Percentiles rank a stretch among this genome's conserved stretches.
Evolutionary conservation across 1,139 yeast species (phyloP).

Genomic region (Yamadazyma taylorii): DNA sequence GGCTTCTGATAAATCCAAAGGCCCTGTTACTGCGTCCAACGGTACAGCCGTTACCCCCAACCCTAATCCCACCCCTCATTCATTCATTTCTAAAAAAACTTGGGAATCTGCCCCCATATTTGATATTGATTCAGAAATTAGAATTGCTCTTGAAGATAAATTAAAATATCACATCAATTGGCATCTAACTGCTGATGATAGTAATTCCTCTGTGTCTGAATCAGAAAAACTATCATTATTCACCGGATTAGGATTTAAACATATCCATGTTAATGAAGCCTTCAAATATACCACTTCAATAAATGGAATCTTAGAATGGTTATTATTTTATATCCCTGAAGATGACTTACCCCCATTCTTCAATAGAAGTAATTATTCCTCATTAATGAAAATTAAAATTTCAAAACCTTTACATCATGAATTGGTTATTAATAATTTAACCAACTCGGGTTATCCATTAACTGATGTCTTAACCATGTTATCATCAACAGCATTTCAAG

Average conservation of each 20-base stretch:
- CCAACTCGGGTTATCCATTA: constrained; percentile 68
- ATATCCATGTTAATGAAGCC: constrained; percentile 70
- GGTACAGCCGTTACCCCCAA: too few species aligned
- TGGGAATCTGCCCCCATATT: constrained; percentile 66
- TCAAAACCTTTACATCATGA: constrained; percentile 44
- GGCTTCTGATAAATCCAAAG: neutral
- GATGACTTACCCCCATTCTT: constrained; percentile 78
- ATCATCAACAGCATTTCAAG: constrained; percentile 41
- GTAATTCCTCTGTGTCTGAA: constrained; percentile 10
- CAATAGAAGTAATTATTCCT: constrained; percentile 46
- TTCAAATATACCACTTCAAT: constrained; percentile 57
- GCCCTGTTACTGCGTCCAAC: too few species aligned
- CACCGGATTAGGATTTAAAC: constrained; percentile 62
- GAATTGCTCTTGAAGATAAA: constrained; percentile 55
- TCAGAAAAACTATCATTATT: constrained; percentile 24
- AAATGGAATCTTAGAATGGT: constrained; percentile 70
- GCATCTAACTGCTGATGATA: constrained; percentile 29
- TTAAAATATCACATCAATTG: constrained; percentile 57
- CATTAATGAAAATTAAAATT: constrained; percentile 48
- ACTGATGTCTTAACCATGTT: constrained; percentile 59
- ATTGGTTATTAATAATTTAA: constrained; percentile 50
- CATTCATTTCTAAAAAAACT: constrained; percentile 53
- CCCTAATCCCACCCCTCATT: too few species aligned
- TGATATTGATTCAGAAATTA: constrained; percentile 47
- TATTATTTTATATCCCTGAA: constrained; percentile 85